Evolutionary conservation across 148 eudicot genomes (phyloP).

Genomic region (Vaccinium darrowii): DNA sequence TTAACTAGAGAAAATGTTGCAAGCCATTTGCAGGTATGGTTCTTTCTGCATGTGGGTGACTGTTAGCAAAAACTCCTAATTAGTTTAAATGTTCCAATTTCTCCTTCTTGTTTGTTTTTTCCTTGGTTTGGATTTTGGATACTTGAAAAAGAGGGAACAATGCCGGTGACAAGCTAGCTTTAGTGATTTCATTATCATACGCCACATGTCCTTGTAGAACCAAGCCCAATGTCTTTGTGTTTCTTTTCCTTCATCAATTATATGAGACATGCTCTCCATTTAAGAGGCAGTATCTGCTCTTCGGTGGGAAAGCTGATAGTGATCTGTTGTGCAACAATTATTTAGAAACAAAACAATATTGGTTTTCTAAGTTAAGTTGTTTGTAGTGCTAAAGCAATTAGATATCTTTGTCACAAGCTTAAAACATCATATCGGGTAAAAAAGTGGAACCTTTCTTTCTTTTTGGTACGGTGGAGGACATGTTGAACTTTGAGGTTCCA

Average conservation of each 20-base stretch:
- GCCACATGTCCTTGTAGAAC: neutral
- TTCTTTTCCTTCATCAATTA: neutral
- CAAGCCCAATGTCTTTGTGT: neutral
- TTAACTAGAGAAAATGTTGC: conserved; percentile 67
- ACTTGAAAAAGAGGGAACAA: conserved; percentile 2
- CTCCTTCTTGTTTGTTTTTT: conserved; percentile 26
- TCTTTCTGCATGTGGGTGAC: conserved; percentile 6
- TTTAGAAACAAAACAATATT: neutral
- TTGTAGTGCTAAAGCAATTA: neutral
- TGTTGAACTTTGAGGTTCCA: neutral
- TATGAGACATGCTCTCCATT: neutral
- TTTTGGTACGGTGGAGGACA: neutral
- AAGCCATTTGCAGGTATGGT: conserved; percentile 59
- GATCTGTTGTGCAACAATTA: neutral
- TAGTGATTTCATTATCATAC: neutral
- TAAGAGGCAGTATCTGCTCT: neutral
- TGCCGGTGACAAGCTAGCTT: neutral
- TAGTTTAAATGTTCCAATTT: conserved; percentile 26
- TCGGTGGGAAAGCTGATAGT: neutral
- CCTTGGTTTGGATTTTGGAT: conserved; percentile 1
- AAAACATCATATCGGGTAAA: neutral
- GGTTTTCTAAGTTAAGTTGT: neutral
- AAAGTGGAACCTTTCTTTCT: neutral
- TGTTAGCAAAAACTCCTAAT: neutral
- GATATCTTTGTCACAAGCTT: neutral